phyloP scores from a whole-genome alignment of 2,329 filamentous ascomycete species.

The Paracamarosporium sp. region DNA sequence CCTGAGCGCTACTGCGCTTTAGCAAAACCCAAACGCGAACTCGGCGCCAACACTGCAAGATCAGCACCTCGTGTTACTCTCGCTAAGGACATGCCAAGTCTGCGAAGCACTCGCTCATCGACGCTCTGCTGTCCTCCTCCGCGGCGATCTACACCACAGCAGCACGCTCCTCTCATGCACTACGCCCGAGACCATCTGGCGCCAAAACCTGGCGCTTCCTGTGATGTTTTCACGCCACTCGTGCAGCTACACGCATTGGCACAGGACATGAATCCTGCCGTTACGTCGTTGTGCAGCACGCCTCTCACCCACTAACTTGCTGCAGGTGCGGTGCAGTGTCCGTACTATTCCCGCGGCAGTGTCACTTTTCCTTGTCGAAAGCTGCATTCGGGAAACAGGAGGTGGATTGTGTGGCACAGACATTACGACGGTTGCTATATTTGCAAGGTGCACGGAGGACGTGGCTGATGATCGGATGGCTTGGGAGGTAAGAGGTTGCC shows the following conservation, averaged over 20 bases:
- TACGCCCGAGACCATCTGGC: not conserved
- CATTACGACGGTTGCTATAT: not conserved
- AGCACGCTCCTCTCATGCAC: not conserved
- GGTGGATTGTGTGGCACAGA: not conserved
- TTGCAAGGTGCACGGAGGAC: not conserved
- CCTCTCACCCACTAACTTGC: slow-evolving; percentile 2
- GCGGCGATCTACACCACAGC: slow-evolving; percentile 4
- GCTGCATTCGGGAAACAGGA: no score
- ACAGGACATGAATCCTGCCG: not conserved
- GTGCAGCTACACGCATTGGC: not conserved
- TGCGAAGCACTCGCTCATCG: not conserved
- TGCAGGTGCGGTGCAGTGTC: not conserved
- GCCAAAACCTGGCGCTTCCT: not conserved
- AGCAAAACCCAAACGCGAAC: not conserved
- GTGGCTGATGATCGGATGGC: not conserved
- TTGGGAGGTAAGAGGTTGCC: not conserved
- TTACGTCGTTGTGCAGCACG: slow-evolving; percentile 9
- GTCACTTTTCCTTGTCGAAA: not conserved
- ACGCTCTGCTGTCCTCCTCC: not conserved
- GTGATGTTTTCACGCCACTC: not conserved
- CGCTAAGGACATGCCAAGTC: not conserved
- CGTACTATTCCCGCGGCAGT: slow-evolving; percentile 2
- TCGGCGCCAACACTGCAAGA: not conserved
- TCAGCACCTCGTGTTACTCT: slow-evolving; percentile 1
- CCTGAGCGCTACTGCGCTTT: not conserved